phyloP scores from a whole-genome alignment of 495 filamentous ascomycete genomes.

The Xylaria grammica region DNA sequence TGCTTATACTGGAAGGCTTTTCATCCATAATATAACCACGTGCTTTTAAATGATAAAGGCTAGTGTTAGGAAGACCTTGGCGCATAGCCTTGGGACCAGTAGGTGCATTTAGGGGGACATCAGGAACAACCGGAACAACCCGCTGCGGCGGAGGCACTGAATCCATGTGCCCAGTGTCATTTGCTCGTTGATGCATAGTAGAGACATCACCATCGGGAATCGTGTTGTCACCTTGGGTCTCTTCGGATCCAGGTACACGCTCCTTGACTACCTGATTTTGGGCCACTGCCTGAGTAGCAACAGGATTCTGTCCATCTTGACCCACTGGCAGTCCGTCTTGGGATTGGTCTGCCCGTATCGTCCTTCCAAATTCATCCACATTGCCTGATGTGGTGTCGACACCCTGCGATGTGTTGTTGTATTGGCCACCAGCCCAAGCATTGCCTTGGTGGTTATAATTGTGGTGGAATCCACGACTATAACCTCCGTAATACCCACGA shows the following conservation, averaged over 20 bases:
- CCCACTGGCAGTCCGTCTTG: constrained; percentile 28
- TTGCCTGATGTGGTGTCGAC: constrained; percentile 42
- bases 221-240: constrained; percentile 30
- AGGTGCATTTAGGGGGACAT: constrained; percentile 70
- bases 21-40: constrained; percentile 51
- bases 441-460: constrained; percentile 36
- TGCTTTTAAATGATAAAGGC: constrained; percentile 59
- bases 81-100: constrained; percentile 94
- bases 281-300: constrained; percentile 26
- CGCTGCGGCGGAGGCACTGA: constrained; percentile 26
- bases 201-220: constrained; percentile 39
- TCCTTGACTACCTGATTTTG: constrained; percentile 30
- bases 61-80: constrained; percentile 80
- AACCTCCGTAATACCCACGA: constrained; percentile 56
- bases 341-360: constrained; percentile 39
- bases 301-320: constrained; percentile 31
- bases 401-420: constrained; percentile 24
- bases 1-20: constrained; percentile 41
- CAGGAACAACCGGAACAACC: constrained; percentile 42
- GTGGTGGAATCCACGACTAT: constrained; percentile 50
- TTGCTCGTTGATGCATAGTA: constrained; percentile 27
- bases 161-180: constrained; percentile 9
- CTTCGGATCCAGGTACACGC: constrained; percentile 27
- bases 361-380: constrained; percentile 61
- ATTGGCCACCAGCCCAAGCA: constrained; percentile 28